Evolutionary conservation across 345 rosid species (phyloP), one percentile per base, ranked within the genome.

Genomic region (Pistacia atlantica): DNA sequence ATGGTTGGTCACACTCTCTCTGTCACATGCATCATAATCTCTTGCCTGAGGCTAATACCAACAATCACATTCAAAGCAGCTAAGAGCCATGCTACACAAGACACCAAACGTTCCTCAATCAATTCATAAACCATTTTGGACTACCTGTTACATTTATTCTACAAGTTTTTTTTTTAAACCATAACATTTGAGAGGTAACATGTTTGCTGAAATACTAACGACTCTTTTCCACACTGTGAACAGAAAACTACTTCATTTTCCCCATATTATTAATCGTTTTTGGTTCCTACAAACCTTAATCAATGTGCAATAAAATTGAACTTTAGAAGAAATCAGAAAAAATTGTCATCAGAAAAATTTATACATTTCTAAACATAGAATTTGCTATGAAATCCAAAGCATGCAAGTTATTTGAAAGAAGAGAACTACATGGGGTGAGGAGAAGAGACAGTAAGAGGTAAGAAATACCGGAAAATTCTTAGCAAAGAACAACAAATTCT

Each of bases 401-500:
- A 57, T 33, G 18, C 54, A 59, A 18, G 9, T 49, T 66, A 49
- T 51, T 69, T 65, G 33, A 5, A 4, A 65, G 35, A 7, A 7
- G n/a, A n/a, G 14, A 76, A 71, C 33, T 38, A 1, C 2, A 57
- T 45, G 62, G 65, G 14, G 28, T 71, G 79, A 31, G n/a, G 11
- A 49, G 38, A 37, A 67, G 71, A n/a, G 56, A 37, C 42, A 20
- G 35, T n/a, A 48, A 3, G 57, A 75, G 69, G 28, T 65, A 18
- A 67, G 72, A 80, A 63, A 67, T 77, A 96, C 99, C 89, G 91
- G 97, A 66, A 92, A 97, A 82, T 82, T 86, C 74, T 86, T 87
- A 58, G 97, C 98, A 77, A 97, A 92, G 90, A 80, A 97, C 72
- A 97, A 73, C 85, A 97, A 84, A 81, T 97, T 97, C 88, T 97